Percentiles rank a stretch among this genome's conserved stretches.
Conservation (phyloP, 306 rosid species). For the Glycine soja region DNA sequence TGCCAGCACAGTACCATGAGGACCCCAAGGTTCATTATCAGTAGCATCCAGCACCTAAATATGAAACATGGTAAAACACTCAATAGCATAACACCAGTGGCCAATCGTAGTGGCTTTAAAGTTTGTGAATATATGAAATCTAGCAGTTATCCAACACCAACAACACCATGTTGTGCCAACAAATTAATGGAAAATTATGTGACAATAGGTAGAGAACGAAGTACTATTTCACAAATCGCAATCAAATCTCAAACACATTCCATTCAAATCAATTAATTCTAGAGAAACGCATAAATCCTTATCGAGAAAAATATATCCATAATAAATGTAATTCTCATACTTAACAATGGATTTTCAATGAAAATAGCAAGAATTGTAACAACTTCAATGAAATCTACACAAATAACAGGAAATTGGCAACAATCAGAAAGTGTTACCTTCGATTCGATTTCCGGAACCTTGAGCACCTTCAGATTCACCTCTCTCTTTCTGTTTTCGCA, state of each 20-base stretch:
- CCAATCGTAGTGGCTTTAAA: conserved; percentile 7
- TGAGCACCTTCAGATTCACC: too few species aligned
- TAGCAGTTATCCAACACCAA: conserved; percentile 16
- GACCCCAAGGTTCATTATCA: too few species aligned
- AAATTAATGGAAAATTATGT: neutral
- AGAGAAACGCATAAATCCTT: conserved; percentile 14
- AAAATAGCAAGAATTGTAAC: too few species aligned
- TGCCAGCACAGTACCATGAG: too few species aligned
- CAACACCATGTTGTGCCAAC: conserved; percentile 21
- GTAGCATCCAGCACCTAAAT: too few species aligned
- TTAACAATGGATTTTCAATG: too few species aligned
- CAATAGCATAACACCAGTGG: conserved; percentile 3
- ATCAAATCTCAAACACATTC: conserved; percentile 13
- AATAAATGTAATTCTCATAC: too few species aligned
- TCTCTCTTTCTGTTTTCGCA: conserved; percentile 85
- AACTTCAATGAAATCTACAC: too few species aligned
- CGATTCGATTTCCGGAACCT: conserved; percentile 99
- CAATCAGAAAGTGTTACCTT: conserved; percentile 67
- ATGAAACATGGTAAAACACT: too few species aligned
- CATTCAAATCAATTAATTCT: conserved; percentile 19
- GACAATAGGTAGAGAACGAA: neutral
- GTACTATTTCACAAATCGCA: neutral
- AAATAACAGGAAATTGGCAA: conserved; percentile 11
- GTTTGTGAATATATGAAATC: conserved; percentile 15
- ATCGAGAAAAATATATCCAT: too few species aligned